A percentile compares a stretch with the other conserved stretches of the same genome.
These are phyloP conservation scores for Lepiota venenata DNA, from an alignment of 768 basidiomycete genomes.

Conservation along the genomic window DNA sequence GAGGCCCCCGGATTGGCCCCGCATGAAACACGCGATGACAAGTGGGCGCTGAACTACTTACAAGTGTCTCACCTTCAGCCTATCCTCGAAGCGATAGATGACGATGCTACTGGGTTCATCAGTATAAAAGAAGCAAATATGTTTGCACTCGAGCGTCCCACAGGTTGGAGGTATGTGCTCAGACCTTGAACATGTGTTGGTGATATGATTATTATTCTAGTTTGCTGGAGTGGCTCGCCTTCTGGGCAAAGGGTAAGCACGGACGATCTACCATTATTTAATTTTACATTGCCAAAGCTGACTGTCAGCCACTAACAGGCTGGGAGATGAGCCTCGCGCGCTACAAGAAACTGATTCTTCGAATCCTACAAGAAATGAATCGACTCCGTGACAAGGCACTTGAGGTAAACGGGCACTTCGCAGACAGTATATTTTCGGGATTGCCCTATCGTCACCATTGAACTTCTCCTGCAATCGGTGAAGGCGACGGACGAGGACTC, in stretches of 20 bases:
- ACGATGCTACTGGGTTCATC: constrained; percentile 37
- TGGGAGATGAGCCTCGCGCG: constrained; percentile 17
- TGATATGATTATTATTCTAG: constrained; percentile 3
- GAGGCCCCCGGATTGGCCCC: neutral
- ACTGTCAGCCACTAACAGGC: neutral
- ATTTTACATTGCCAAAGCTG: neutral
- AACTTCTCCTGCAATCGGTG: constrained; percentile 17
- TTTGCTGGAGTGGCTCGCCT: constrained; percentile 22
- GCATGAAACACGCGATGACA: constrained; percentile 2
- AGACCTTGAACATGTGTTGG: neutral
- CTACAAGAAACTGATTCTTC: constrained; percentile 17
- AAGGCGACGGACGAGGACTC: constrained; percentile 6
- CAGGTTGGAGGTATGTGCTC: constrained; percentile 23
- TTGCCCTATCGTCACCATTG: neutral
- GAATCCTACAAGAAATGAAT: constrained; percentile 15
- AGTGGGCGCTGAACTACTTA: constrained; percentile 35
- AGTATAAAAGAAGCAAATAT: constrained; percentile 30
- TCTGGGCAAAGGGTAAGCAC: constrained; percentile 22
- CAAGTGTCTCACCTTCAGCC: constrained; percentile 27
- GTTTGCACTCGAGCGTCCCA: constrained; percentile 26
- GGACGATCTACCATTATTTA: neutral
- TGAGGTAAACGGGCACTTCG: constrained; percentile 14
- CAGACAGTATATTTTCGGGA: constrained; percentile 12
- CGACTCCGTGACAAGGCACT: neutral
- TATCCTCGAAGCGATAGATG: constrained; percentile 37